Evolutionary conservation across 2,329 filamentous ascomycete genomes (phyloP).

Genomic region (Colletotrichum sp.): DNA sequence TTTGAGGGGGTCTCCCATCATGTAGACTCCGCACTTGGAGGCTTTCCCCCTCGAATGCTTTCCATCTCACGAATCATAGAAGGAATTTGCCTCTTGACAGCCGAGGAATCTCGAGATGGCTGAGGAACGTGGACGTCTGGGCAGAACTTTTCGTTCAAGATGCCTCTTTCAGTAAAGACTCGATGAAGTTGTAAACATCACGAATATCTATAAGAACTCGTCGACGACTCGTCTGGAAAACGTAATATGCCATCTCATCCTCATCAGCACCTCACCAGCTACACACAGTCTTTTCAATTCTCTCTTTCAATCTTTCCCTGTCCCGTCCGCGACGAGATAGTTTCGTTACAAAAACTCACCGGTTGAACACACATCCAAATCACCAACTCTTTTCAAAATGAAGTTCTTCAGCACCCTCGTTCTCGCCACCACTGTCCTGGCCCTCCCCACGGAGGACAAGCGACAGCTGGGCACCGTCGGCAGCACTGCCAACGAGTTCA

Average conservation of each 20-base stretch:
- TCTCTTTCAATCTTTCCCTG: neutral
- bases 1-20: neutral
- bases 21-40: neutral
- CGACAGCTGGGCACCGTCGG: constrained; percentile 2
- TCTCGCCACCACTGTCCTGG: constrained; percentile 14
- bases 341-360: neutral
- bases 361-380: neutral
- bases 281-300: neutral
- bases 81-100: neutral
- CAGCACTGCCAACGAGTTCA: constrained; percentile 23
- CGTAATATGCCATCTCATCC: neutral
- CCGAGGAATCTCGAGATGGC: neutral
- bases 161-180: constrained; percentile 3
- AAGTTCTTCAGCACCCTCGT: constrained; percentile 8
- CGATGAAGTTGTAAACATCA: neutral
- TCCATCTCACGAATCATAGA: neutral
- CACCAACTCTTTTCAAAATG: constrained; percentile 2
- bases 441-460: constrained; percentile 8
- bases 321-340: neutral
- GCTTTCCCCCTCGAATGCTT: neutral
- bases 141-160: neutral
- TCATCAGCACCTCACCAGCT: neutral
- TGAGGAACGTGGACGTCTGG: neutral
- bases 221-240: neutral
- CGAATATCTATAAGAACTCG: neutral